These are phyloP conservation scores for Boletales sp. DNA, from an alignment of 768 basidiomycete species.

Conservation along the genomic window DNA sequence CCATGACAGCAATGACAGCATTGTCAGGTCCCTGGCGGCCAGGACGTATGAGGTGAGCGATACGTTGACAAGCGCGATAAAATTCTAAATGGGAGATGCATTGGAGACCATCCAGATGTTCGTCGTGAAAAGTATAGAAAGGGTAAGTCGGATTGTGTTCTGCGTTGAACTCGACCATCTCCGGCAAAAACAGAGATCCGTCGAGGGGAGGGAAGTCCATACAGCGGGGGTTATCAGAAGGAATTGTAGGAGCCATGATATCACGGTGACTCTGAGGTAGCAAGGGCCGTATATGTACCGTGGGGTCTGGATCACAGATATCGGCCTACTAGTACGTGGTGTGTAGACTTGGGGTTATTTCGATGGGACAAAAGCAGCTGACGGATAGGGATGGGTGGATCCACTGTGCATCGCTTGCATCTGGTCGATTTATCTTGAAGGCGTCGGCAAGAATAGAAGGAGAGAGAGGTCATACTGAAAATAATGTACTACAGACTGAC, in stretches of 20 bases:
- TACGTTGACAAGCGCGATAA: slow-evolving; percentile 41
- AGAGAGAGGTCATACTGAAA: too few relatives aligned
- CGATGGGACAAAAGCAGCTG: too few relatives aligned
- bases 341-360: too few relatives aligned
- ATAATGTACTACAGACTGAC: too few relatives aligned
- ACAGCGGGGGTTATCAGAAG: not conserved
- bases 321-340: too few relatives aligned
- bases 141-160: slow-evolving; percentile 31
- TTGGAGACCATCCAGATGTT: slow-evolving; percentile 12
- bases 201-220: slow-evolving; percentile 27
- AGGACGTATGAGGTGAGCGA: slow-evolving; percentile 39
- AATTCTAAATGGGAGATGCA: slow-evolving; percentile 42
- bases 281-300: too few relatives aligned
- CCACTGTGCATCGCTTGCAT: too few relatives aligned
- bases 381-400: too few relatives aligned
- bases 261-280: not conserved
- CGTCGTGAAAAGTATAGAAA: slow-evolving; percentile 31
- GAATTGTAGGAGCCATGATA: not conserved
- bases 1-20: slow-evolving; percentile 36
- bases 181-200: slow-evolving; percentile 27
- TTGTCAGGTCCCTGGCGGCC: slow-evolving; percentile 29
- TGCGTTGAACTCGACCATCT: slow-evolving; percentile 24
- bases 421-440: too few relatives aligned
- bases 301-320: too few relatives aligned
- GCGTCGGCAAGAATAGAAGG: too few relatives aligned